phyloP scores from a whole-genome alignment of 1,284 basidiomycete species.

The Ceratobasidium sp. region DNA sequence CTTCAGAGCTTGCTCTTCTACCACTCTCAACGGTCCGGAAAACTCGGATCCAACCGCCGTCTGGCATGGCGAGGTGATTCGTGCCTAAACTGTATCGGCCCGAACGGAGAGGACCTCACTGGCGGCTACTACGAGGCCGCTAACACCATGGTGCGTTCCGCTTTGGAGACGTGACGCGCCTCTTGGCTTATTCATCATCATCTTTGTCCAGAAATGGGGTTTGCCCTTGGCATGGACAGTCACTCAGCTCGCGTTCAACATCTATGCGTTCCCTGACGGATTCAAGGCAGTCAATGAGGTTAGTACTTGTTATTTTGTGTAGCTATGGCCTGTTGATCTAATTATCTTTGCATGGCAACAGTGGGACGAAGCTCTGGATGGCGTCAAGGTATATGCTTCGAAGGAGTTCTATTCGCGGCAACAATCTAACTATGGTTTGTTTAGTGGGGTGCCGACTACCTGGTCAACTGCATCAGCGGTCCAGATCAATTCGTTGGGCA shows the following conservation, averaged over 20 bases:
- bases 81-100: conserved; percentile 42
- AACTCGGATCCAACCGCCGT: conserved; percentile 44
- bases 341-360: not conserved
- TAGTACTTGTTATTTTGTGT: not conserved
- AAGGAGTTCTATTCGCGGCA: not conserved
- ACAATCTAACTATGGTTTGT: not conserved
- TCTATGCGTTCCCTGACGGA: conserved; percentile 39
- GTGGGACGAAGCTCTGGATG: conserved; percentile 43
- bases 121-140: conserved; percentile 46
- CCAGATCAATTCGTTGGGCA: conserved; percentile 45
- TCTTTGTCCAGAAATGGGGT: conserved; percentile 43
- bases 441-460: conserved; percentile 45
- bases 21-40: conserved; percentile 44
- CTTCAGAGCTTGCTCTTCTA: conserved; percentile 44
- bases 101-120: conserved; percentile 40
- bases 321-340: not conserved
- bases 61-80: conserved; percentile 44
- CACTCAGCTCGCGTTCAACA: conserved; percentile 44
- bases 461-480: conserved; percentile 43
- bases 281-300: conserved; percentile 42
- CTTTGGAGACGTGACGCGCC: not conserved
- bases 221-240: conserved; percentile 45
- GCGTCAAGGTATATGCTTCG: conserved; percentile 40
- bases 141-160: conserved; percentile 44
- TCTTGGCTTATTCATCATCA: not conserved